Percentiles rank a stretch among this genome's conserved stretches.
These are phyloP conservation scores for Calonectria pteridis DNA, from an alignment of 2,329 filamentous ascomycete species.

Conservation along the genomic window DNA sequence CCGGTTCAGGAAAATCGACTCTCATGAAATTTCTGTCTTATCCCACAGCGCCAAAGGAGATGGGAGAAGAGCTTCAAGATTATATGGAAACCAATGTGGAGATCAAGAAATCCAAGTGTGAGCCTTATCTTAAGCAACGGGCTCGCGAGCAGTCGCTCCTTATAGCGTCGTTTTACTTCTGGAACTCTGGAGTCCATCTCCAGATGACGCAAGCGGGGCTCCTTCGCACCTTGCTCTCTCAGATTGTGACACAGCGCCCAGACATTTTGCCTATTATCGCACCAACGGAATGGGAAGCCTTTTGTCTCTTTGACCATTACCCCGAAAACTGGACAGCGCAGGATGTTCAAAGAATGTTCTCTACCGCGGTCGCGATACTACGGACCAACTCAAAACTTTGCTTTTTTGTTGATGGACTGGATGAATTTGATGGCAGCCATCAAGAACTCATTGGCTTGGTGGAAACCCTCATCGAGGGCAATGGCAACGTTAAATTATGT, in stretches of 20 bases:
- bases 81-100: neutral
- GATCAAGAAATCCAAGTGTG: neutral
- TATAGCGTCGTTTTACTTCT: slow-evolving; percentile 1
- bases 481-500: neutral
- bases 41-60: neutral
- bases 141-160: neutral
- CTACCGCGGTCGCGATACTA: too few relatives aligned
- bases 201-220: neutral
- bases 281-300: neutral
- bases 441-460: neutral
- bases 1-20: slow-evolving; percentile 8
- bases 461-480: neutral
- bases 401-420: neutral
- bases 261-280: neutral
- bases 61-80: too few relatives aligned
- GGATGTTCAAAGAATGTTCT: too few relatives aligned
- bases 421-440: neutral
- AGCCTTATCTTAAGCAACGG: neutral
- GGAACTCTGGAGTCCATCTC: neutral
- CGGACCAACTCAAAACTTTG: neutral
- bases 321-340: too few relatives aligned
- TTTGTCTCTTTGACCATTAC: neutral
- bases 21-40: slow-evolving; percentile 5
- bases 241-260: neutral
- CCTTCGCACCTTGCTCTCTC: neutral